Percentiles rank a stretch among this genome's conserved stretches.
These are phyloP conservation scores for Kurtzmaniella natalensis DNA, from an alignment of 1,139 yeast species.

Conservation along the genomic window DNA sequence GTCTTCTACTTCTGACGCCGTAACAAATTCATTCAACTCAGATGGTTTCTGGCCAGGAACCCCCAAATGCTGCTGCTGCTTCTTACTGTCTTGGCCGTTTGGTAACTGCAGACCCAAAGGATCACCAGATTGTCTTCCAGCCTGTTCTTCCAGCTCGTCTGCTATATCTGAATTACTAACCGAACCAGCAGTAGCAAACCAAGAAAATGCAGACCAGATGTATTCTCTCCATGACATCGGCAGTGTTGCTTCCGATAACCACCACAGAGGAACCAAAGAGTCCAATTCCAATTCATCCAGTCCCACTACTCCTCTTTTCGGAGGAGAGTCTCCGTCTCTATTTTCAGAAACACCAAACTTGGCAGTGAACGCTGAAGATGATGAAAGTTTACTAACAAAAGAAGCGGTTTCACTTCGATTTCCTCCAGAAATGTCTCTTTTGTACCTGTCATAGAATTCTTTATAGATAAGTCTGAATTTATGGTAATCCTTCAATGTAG, in stretches of 20 bases:
- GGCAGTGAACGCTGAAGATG: conserved; percentile 9
- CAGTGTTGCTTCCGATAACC: conserved; percentile 42
- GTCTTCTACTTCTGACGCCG: conserved; percentile 6
- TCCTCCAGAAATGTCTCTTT: not conserved
- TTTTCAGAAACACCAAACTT: conserved; percentile 3
- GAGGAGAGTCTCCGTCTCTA: conserved; percentile 1
- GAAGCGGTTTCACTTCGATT: conserved; percentile 19
- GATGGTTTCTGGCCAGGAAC: not conserved
- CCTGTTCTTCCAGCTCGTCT: conserved; percentile 5
- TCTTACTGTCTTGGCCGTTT: not conserved
- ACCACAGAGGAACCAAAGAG: conserved; percentile 39
- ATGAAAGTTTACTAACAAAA: conserved; percentile 18
- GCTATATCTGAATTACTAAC: conserved; percentile 16
- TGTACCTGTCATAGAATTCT: conserved; percentile 15
- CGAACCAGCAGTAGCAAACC: conserved; percentile 87
- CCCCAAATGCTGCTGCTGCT: not conserved
- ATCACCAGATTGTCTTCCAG: conserved; percentile 6
- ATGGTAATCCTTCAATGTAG: conserved; percentile 35
- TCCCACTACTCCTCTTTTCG: not conserved
- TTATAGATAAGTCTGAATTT: conserved; percentile 33
- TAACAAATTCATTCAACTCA: not conserved
- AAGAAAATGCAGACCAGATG: conserved; percentile 67
- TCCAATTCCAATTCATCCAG: conserved; percentile 9
- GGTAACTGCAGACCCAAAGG: not conserved
- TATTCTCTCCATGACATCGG: conserved; percentile 61